Base-by-base conservation (phyloP, 1,284 basidiomycete species). In the Moniliella sp. region DNA sequence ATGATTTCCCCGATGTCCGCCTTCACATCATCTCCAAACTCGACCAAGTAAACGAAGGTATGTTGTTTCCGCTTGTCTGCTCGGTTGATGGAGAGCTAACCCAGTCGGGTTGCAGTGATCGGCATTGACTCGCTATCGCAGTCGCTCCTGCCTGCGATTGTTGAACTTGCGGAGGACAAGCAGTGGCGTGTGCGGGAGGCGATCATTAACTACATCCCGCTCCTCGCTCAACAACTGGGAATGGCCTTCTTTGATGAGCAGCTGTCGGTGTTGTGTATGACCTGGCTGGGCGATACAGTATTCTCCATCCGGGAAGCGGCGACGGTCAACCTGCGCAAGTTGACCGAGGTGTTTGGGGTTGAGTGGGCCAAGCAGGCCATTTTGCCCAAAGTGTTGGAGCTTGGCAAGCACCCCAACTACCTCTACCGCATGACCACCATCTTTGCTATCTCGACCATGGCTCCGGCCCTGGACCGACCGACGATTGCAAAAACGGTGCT, bases 101-200 rank as follows among this genome's bases (percentile, higher is more conserved):
- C n/a, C n/a, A n/a, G n/a, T n/a, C n/a, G n/a, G n/a, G n/a, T n/a
- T n/a, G n/a, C 11, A 25, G 23, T 25, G n/a, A 25, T 25, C n/a
- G 45, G 91, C 91, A 94, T 97, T 53, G 83, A 94, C 40, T 70
- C 86, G 13, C 68, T 99, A 29, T 86, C 84, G 4, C 84, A 93
- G 57, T 91, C 83, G 40, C 74, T 99, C 23, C 71, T 99, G 14
- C 91, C 91, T 5, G 91, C 91, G 18, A 97, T 99, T 48, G 81
- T 97, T 48, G 82, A 94, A 61, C 68, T 99, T 27, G 88, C 91
- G 14, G 91, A 97, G 64, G 91, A 99, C 69, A 99, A 97, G 65
- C 93, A 93, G 48, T 99, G 91, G 91, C 78, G 91, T 31, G 91
- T 99, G 26, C 77, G 91, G 48, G 91, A 99, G 65, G 91, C 91